Percentiles rank a stretch among this genome's conserved stretches.
These are phyloP conservation scores for Noccaea bulbosa DNA, from an alignment of 345 rosid genomes.

Conservation along the genomic window DNA sequence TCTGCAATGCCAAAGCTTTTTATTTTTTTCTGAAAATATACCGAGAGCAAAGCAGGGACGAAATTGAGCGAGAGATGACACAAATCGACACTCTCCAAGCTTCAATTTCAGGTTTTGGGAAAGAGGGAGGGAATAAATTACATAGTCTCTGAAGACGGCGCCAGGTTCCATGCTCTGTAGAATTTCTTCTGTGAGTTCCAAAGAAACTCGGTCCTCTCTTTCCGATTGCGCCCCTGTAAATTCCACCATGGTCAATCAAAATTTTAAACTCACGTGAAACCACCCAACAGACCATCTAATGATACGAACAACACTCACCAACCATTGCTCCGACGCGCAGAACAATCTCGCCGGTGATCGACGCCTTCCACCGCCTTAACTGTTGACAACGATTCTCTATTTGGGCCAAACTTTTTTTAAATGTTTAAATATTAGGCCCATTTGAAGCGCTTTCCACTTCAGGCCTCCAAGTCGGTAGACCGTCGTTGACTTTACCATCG, in stretches of 20 bases:
- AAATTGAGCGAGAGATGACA: neutral
- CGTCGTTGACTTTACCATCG: too few species aligned
- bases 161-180: slow-evolving; percentile 95
- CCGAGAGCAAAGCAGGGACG: neutral
- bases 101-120: neutral
- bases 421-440: neutral
- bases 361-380: slow-evolving; percentile 27
- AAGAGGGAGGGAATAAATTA: slow-evolving; percentile 26
- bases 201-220: slow-evolving; percentile 67
- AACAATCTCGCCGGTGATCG: slow-evolving; percentile 30
- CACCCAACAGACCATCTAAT: neutral
- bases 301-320: slow-evolving; percentile 31
- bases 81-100: neutral
- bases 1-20: slow-evolving; percentile 46
- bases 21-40: neutral
- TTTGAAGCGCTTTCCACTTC: neutral
- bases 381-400: neutral
- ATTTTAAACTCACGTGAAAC: neutral
- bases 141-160: slow-evolving; percentile 85
- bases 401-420: slow-evolving; percentile 17
- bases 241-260: slow-evolving; percentile 2
- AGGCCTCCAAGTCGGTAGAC: neutral
- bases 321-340: slow-evolving; percentile 38
- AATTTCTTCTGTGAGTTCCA: slow-evolving; percentile 86
- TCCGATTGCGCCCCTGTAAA: slow-evolving; percentile 50